These are phyloP conservation scores for Phytophthora lateralis DNA, from an alignment of 352 stramenopile genomes.

Conservation along the genomic window DNA sequence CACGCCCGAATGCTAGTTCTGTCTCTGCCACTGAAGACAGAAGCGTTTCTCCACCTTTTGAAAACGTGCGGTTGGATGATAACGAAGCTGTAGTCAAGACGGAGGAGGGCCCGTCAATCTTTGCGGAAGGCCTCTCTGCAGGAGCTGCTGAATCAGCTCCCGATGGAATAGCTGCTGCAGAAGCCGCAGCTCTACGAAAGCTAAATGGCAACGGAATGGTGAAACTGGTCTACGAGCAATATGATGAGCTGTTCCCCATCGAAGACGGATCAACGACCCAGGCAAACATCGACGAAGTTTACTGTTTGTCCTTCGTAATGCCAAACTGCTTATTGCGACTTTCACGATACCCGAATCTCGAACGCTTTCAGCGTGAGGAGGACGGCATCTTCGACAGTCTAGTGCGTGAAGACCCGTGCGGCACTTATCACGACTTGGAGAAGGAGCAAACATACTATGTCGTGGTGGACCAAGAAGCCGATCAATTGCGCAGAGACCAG, in stretches of 20 bases:
- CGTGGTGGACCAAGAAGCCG: conserved; percentile 80
- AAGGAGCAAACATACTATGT: conserved; percentile 80
- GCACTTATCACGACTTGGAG: conserved; percentile 73
- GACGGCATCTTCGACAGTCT: conserved; percentile 59
- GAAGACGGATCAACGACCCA: conserved; percentile 78
- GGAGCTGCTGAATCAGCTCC: conserved; percentile 2
- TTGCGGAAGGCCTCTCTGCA: conserved; percentile 2
- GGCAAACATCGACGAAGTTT: conserved; percentile 79
- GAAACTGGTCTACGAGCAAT: conserved; percentile 89
- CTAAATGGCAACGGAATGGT: conserved; percentile 65
- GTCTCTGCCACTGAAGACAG: background rate
- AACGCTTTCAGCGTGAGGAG: conserved; percentile 64
- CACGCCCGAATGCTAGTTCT: background rate
- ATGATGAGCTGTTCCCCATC: conserved; percentile 86
- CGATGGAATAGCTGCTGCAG: conserved; percentile 2
- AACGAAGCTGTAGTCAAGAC: background rate
- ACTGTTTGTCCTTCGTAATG: conserved; percentile 91
- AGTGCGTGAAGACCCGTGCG: conserved; percentile 67
- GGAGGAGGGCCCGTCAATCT: background rate
- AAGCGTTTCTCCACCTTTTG: background rate
- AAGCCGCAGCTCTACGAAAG: conserved; percentile 36
- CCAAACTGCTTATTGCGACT: conserved; percentile 84
- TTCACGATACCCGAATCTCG: conserved; percentile 47
- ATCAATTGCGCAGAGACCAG: conserved; percentile 73
- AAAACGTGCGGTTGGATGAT: conserved; percentile 8